Evolutionary conservation across 257 asterid genomes (phyloP).

Genomic region (Fraxinus excelsior): DNA sequence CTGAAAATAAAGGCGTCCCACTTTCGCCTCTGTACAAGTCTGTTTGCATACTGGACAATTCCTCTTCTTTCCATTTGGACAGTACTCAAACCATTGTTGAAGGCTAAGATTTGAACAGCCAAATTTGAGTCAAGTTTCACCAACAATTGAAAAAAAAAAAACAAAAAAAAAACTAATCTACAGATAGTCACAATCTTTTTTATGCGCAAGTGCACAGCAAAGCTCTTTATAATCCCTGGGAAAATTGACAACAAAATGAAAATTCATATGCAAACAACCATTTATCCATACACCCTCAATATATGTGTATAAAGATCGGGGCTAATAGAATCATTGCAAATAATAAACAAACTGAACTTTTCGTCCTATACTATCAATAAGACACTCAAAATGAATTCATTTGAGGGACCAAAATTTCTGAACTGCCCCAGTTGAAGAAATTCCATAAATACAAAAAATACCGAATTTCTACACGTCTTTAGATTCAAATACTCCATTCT

Average conservation of each 20-base stretch:
- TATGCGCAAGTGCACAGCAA: background rate
- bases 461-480: background rate
- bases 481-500: background rate
- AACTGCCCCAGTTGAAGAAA: background rate
- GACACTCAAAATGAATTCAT: background rate
- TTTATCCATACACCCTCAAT: background rate
- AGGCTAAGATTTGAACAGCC: conserved; percentile 47
- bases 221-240: background rate
- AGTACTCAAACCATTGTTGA: conserved; percentile 98
- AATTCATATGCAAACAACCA: background rate
- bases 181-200: background rate
- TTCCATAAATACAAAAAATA: background rate
- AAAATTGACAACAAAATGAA: background rate
- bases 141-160: background rate
- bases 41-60: conserved; percentile 94
- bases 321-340: background rate
- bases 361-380: background rate
- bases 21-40: conserved; percentile 62
- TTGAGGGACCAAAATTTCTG: background rate
- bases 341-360: background rate
- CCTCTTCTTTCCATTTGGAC: conserved; percentile 82
- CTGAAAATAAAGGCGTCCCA: conserved; percentile 81
- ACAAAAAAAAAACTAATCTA: background rate
- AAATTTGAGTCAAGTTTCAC: conserved; percentile 16
- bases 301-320: background rate